These are phyloP conservation scores for Centaurea solstitialis DNA, from an alignment of 129 eudicot genomes.

Conservation along the genomic window DNA sequence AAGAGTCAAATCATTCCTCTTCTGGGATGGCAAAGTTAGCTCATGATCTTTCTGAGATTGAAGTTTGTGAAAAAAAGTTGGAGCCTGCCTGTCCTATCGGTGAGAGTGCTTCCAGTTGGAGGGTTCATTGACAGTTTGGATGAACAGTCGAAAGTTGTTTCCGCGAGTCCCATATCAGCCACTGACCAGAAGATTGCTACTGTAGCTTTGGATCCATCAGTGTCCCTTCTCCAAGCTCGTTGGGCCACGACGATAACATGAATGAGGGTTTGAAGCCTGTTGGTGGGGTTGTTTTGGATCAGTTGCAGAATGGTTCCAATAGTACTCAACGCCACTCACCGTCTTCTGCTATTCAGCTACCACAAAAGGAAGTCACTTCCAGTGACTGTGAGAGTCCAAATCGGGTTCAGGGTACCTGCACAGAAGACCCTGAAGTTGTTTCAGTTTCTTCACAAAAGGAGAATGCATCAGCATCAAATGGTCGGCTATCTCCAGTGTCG, in stretches of 20 bases:
- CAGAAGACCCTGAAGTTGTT: conserved; percentile 35
- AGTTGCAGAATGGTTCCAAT: conserved; percentile 10
- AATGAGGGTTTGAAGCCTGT: conserved; percentile 18
- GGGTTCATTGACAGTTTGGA: conserved; percentile 11
- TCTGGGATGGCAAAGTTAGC: conserved; percentile 21
- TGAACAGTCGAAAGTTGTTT: conserved; percentile 16
- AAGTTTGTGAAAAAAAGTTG: conserved; percentile 30
- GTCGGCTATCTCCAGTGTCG: conserved; percentile 48
- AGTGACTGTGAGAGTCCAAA: conserved; percentile 32
- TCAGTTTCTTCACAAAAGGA: conserved; percentile 55
- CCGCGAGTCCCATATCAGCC: conserved; percentile 4
- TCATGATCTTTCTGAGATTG: conserved; percentile 22
- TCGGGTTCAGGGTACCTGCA: conserved; percentile 25
- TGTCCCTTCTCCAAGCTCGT: conserved; percentile 7
- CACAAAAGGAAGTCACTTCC: conserved; percentile 34
- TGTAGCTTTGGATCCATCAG: conserved; percentile 1
- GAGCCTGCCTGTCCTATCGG: not conserved
- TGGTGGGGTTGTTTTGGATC: conserved; percentile 30
- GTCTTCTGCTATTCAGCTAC: conserved; percentile 4
- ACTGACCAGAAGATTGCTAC: conserved; percentile 19
- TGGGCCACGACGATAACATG: conserved; percentile 16
- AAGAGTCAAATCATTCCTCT: conserved; percentile 19
- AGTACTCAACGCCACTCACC: conserved; percentile 19
- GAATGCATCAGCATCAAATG: conserved; percentile 40
- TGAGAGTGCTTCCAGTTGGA: conserved; percentile 6